phyloP scores from a whole-genome alignment of 2,329 filamentous ascomycete genomes.

The Elsinoe ampelina region DNA sequence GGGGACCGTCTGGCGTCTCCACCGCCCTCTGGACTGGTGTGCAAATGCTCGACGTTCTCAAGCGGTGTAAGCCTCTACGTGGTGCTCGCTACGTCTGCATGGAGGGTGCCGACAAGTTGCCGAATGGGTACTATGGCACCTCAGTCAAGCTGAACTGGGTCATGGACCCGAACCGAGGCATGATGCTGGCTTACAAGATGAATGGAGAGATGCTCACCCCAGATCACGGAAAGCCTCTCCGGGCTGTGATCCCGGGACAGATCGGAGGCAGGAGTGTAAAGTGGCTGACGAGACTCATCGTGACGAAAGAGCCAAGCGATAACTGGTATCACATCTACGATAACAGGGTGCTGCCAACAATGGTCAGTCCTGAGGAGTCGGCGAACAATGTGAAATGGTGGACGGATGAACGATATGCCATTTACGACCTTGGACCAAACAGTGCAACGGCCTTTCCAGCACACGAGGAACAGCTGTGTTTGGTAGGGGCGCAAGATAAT shows the following conservation, averaged over 20 bases:
- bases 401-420: constrained; percentile 84
- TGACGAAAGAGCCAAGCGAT: constrained; percentile 70
- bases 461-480: constrained; percentile 58
- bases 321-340: constrained; percentile 97
- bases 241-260: constrained; percentile 78
- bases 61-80: constrained; percentile 56
- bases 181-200: constrained; percentile 85
- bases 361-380: constrained; percentile 71
- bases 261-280: constrained; percentile 90
- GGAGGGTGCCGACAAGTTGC: constrained; percentile 76
- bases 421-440: constrained; percentile 85
- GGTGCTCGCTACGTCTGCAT: constrained; percentile 78
- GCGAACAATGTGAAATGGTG: constrained; percentile 66
- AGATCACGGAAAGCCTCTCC: constrained; percentile 77
- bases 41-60: constrained; percentile 61
- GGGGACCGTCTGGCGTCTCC: constrained; percentile 79
- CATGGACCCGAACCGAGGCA: constrained; percentile 70
- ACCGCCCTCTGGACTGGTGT: constrained; percentile 85
- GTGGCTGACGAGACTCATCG: constrained; percentile 73
- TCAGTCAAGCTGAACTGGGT: constrained; percentile 83
- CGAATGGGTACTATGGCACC: constrained; percentile 83
- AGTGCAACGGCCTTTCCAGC: constrained; percentile 71
- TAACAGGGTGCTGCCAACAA: constrained; percentile 80
- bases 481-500: constrained; percentile 37
- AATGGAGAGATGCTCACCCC: constrained; percentile 73